Base-by-base conservation (phyloP, 129 eudicot genomes). In the Ambrosia artemisiifolia region DNA sequence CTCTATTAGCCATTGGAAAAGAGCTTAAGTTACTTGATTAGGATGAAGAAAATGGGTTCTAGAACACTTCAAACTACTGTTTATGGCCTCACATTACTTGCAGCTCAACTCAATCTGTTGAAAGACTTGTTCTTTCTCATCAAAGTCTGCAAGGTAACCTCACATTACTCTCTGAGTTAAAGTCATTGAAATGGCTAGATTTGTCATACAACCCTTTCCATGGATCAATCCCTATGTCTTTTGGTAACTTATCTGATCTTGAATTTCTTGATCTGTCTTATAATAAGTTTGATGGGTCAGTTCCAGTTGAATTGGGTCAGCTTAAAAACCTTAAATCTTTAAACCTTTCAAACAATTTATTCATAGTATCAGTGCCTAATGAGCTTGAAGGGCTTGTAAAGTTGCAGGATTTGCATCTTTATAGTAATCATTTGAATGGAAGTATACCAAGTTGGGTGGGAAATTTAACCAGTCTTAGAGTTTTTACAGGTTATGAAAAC, bases 201-300 rank as follows among this genome's bases (percentile, higher is more conserved):
- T 91, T 95, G 79, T 95, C 99, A 0, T 71, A 61, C 69, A 95
- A 95, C 80, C 79, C 81, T 34, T 91, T 95, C 67, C 85, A 87
- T 81, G 99, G 97, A 20, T 47, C 78, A 74, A 84, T 95, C 44
- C 99, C 97, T 44, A 80, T 70, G 55, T 72, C 79, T 57, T 73
- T 95, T 71, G 97, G 96, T 54, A 73, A 90, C 35, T 80, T 95
- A 32, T 79, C 88, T 34, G 80, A 83, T 79, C 97, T 95, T 72
- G 88, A 95, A 80, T 87, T 90, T 91, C 96, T 95, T 88, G 99
- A 95, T 95, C 88, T 95, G 40, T 90, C 97, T 14, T 86, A 79
- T 67, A 95, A 95, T 63, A 88, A 81, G 75, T 88, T 95, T 82
- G 91, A 66, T 14, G 83, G 88, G 59, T 74, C 78, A 51, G 84